These are phyloP conservation scores for Stipa capillata DNA, from an alignment of 176 grass and related monocot genomes.

Conservation along the genomic window DNA sequence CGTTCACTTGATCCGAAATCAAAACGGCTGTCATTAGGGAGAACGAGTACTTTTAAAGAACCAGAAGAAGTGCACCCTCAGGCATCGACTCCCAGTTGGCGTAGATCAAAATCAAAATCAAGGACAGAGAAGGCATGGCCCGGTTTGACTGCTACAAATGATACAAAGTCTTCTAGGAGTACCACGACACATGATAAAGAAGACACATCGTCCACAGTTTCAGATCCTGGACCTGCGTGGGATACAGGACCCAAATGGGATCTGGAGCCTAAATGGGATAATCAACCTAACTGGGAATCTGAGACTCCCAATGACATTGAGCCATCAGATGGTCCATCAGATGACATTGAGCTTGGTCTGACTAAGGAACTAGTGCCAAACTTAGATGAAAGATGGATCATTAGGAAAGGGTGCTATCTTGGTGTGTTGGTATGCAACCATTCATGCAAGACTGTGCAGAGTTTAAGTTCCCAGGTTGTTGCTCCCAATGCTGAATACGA, in stretches of 20 bases:
- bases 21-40: slow-evolving; percentile 78
- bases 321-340: slow-evolving; percentile 30
- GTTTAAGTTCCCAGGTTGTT: slow-evolving; percentile 94
- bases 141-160: slow-evolving; percentile 41
- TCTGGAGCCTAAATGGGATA: slow-evolving; percentile 76
- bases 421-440: slow-evolving; percentile 97
- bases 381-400: slow-evolving; percentile 90
- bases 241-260: slow-evolving; percentile 87
- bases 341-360: slow-evolving; percentile 56
- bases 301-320: slow-evolving; percentile 62
- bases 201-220: slow-evolving; percentile 85
- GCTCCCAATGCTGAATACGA: slow-evolving; percentile 95
- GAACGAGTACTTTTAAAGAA: slow-evolving; percentile 61
- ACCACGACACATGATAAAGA: slow-evolving; percentile 73
- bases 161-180: slow-evolving; percentile 51
- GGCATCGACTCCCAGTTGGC: slow-evolving; percentile 67
- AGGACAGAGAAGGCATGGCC: slow-evolving; percentile 68
- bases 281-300: slow-evolving; percentile 60
- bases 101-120: slow-evolving; percentile 89
- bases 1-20: slow-evolving; percentile 74
- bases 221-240: slow-evolving; percentile 92
- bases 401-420: slow-evolving; percentile 74
- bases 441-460: slow-evolving; percentile 98
- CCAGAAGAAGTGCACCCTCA: slow-evolving; percentile 93
- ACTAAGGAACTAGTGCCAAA: slow-evolving; percentile 80